Percentiles rank a stretch among this genome's conserved stretches.
These are phyloP conservation scores for Lactifluus echinatus DNA, from an alignment of 768 basidiomycete species.

Conservation along the genomic window DNA sequence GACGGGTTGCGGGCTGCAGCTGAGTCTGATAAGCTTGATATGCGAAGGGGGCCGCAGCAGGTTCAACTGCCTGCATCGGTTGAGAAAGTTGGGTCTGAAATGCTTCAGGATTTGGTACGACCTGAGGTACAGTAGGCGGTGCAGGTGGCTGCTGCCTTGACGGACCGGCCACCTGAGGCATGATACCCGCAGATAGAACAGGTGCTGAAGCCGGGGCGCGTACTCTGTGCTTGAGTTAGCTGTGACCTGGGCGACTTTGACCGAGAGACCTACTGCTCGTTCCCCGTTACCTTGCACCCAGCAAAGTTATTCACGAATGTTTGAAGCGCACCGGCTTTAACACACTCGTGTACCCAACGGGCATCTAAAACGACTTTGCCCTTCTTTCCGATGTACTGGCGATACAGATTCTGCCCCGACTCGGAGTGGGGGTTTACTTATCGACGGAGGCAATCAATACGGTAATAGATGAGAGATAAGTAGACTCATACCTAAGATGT, in stretches of 20 bases:
- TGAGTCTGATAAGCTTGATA: slow-evolving; percentile 32
- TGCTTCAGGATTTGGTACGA: slow-evolving; percentile 14
- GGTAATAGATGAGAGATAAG: not conserved
- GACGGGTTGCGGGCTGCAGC: slow-evolving; percentile 31
- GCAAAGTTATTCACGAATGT: slow-evolving; percentile 73
- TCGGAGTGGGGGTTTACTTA: slow-evolving; percentile 71
- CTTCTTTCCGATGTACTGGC: slow-evolving; percentile 73
- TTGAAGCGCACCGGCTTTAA: slow-evolving; percentile 58
- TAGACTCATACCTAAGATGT: slow-evolving; percentile 59
- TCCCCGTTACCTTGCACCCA: slow-evolving; percentile 71
- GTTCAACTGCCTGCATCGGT: slow-evolving; percentile 18
- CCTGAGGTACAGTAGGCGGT: slow-evolving; percentile 19
- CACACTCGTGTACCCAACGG: slow-evolving; percentile 71
- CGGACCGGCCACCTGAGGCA: slow-evolving; percentile 13
- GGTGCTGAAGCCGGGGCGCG: slow-evolving; percentile 7
- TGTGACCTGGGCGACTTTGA: slow-evolving; percentile 17
- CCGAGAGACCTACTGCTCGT: slow-evolving; percentile 46
- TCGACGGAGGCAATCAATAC: not conserved
- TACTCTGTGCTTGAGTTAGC: not conserved
- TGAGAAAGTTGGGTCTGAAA: slow-evolving; percentile 15
- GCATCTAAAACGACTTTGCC: slow-evolving; percentile 67
- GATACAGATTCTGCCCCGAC: slow-evolving; percentile 73
- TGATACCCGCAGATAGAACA: slow-evolving; percentile 5
- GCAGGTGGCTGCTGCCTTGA: slow-evolving; percentile 17
- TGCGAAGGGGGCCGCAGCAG: slow-evolving; percentile 23